Evolutionary conservation across 768 basidiomycete species (phyloP), one percentile per base, ranked within the genome.

Genomic region (Leccinum disarticulatum): DNA sequence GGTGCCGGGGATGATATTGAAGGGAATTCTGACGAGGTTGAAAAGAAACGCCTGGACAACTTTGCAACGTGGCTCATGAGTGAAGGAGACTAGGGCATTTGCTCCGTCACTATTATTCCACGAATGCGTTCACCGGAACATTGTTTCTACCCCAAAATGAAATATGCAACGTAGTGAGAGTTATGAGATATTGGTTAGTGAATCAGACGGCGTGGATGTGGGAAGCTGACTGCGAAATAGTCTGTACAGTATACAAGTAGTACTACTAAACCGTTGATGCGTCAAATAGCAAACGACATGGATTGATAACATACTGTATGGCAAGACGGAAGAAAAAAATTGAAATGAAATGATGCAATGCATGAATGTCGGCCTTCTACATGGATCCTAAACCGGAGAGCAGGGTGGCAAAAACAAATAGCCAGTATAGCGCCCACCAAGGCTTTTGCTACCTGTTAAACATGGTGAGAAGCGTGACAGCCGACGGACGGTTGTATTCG

Each of bases 61-160:
- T 97, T 96, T 69, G 91, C 92, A 0, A 76, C 85, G 41, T 96
- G 94, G 94, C 77, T 97, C 50, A 81, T 94, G 76, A 81, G 83
- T 9, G 91, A 93, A 74, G 90, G 85, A 36, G 90, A 93, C 64
- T 90, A 67, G 41, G 49, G 36, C 13, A 43, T 11, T 22, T 46
- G 19, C 25, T 17, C 51, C 58, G 25, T 60, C 14, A 38, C 7
- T 61, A 58, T 68, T 14, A 59, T 17, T 13, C 4, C 31, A 4
- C 8, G 25, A 28, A 36, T 47, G 36, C 10, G 28, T 17, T 28
- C 13, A 53, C 59, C 46, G 19, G 11, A 22, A 4, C 43, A 11
- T 14, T 6, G 19, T 19, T 47, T 22, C 46, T 11, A 22, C 46
- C 19, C 19, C 19, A 7, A 22, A 47, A 47, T 47, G 19, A 22